These are phyloP conservation scores for Gaultheria prostrata DNA, from an alignment of 148 eudicot species.

Conservation along the genomic window DNA sequence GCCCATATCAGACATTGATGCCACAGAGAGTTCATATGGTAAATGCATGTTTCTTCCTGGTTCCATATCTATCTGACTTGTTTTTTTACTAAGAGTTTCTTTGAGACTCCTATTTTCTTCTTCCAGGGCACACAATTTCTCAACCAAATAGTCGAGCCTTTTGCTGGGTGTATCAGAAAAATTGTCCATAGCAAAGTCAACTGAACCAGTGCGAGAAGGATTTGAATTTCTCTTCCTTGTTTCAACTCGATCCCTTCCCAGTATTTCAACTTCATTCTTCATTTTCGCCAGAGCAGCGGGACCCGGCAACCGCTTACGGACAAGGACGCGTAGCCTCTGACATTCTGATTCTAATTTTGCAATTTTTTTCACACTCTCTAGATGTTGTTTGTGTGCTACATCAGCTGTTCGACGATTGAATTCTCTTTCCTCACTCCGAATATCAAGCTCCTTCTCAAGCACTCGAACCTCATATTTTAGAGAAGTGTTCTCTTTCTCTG, in stretches of 20 bases:
- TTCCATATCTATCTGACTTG: slow-evolving; percentile 29
- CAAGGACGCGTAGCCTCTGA: slow-evolving; percentile 76
- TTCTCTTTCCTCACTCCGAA: slow-evolving; percentile 81
- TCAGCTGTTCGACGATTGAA: slow-evolving; percentile 63
- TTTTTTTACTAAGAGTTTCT: slow-evolving; percentile 48
- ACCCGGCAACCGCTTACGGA: slow-evolving; percentile 80
- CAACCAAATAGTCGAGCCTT: slow-evolving; percentile 45
- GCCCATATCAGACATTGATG: slow-evolving; percentile 62
- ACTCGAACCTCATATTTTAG: slow-evolving; percentile 75
- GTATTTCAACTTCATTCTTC: slow-evolving; percentile 71
- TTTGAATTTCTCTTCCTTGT: slow-evolving; percentile 47
- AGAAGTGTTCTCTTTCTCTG: slow-evolving; percentile 71
- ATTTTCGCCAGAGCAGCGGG: slow-evolving; percentile 80
- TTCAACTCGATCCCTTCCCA: slow-evolving; percentile 44
- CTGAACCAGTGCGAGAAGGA: slow-evolving; percentile 32
- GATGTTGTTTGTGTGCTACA: slow-evolving; percentile 63
- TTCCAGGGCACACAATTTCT: slow-evolving; percentile 53
- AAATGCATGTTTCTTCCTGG: slow-evolving; percentile 14
- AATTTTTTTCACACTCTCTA: slow-evolving; percentile 76
- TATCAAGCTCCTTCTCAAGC: slow-evolving; percentile 83
- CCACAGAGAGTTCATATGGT: slow-evolving; percentile 37
- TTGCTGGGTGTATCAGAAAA: slow-evolving; percentile 44
- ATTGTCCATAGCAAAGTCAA: slow-evolving; percentile 36
- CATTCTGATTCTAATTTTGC: slow-evolving; percentile 81
- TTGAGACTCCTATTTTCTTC: slow-evolving; percentile 67